Conservation (phyloP, 257 asterid genomes). For the Mitragyna speciosa region DNA sequence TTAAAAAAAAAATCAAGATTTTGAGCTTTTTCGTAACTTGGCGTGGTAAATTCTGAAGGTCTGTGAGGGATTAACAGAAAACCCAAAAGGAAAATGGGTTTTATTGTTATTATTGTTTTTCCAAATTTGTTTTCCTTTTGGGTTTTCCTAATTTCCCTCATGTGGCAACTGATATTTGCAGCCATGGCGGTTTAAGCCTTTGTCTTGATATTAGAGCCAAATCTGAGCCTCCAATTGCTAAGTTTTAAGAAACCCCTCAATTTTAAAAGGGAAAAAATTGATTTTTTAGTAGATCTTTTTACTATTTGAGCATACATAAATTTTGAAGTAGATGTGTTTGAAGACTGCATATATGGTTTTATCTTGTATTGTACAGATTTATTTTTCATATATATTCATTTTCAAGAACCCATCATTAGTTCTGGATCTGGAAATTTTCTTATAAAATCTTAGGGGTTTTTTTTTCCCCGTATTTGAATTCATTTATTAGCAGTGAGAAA, state of each 20-base stretch:
- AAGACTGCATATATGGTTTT: too few species aligned
- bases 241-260: neutral
- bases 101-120: too few species aligned
- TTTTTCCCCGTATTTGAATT: too few species aligned
- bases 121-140: neutral
- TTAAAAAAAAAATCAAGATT: neutral
- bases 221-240: neutral
- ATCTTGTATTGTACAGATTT: too few species aligned
- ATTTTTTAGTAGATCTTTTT: too few species aligned
- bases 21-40: slow-evolving; percentile 3
- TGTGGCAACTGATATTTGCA: neutral
- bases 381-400: too few species aligned
- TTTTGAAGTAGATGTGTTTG: too few species aligned
- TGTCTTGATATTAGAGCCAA: neutral
- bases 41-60: neutral
- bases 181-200: slow-evolving; percentile 10
- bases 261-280: neutral
- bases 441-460: too few species aligned
- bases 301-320: too few species aligned
- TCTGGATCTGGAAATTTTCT: too few species aligned
- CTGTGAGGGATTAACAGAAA: neutral
- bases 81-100: neutral
- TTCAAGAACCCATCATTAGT: too few species aligned
- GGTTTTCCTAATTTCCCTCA: neutral
- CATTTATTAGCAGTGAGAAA: too few species aligned